Conservation (phyloP, 176 grass and related monocot species). For the Oryza brachyantha region DNA sequence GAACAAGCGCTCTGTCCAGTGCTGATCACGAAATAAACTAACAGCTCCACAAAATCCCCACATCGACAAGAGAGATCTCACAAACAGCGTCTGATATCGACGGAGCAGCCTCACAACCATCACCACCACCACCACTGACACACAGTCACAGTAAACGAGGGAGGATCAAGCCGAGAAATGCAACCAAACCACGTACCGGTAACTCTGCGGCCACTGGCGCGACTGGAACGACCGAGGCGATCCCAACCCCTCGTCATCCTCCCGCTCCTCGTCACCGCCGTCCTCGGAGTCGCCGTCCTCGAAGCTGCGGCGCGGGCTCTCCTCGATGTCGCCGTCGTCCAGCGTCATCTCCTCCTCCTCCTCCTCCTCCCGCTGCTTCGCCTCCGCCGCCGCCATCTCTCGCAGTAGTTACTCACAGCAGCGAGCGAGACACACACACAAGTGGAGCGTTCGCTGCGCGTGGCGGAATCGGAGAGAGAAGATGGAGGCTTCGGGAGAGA, state of each 20-base stretch:
- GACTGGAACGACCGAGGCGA: slow-evolving; percentile 53
- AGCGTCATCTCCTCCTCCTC: slow-evolving; percentile 51
- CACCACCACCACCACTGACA: not conserved
- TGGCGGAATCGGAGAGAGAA: not conserved
- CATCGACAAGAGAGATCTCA: not conserved
- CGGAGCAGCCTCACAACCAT: not conserved
- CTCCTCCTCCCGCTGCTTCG: slow-evolving; percentile 23
- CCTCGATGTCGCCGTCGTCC: slow-evolving; percentile 52
- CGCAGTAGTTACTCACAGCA: not conserved
- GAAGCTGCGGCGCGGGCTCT: slow-evolving; percentile 48
- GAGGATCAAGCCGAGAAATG: not conserved
- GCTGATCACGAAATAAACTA: slow-evolving; percentile 3
- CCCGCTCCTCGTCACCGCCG: not conserved
- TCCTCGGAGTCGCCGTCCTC: slow-evolving; percentile 35
- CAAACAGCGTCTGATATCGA: not conserved
- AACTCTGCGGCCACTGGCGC: slow-evolving; percentile 70
- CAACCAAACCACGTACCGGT: slow-evolving; percentile 38
- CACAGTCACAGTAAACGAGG: not conserved
- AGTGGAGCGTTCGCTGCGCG: slow-evolving; percentile 20
- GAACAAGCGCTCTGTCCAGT: not conserved
- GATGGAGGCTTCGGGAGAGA: slow-evolving; percentile 28
- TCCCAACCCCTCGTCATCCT: slow-evolving; percentile 27
- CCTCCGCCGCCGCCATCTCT: not conserved
- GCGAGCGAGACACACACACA: not conserved
- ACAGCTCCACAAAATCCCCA: not conserved